Conservation (phyloP, 257 asterid genomes). For the Fraxinus cuspidata region DNA sequence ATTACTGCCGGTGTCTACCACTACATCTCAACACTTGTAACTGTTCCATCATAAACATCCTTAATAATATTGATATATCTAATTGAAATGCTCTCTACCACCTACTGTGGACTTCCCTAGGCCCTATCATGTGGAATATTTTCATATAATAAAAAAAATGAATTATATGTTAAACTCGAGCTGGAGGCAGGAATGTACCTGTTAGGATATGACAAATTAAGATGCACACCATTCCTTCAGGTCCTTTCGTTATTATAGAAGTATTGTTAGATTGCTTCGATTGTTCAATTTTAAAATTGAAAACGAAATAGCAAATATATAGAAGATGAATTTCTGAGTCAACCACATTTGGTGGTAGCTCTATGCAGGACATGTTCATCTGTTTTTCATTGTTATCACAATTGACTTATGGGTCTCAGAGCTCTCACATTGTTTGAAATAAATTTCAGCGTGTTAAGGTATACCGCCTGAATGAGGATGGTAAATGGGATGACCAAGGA, state of each 20-base stretch:
- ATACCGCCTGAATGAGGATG: constrained; percentile 84
- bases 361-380: background rate
- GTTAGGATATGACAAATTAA: background rate
- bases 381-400: background rate
- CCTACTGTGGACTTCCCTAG: background rate
- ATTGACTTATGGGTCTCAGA: background rate
- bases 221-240: background rate
- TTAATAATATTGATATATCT: background rate
- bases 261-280: background rate
- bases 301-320: background rate
- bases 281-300: background rate
- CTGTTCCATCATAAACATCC: background rate
- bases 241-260: background rate
- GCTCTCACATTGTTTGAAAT: constrained; percentile 11
- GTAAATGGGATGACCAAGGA: constrained; percentile 99
- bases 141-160: background rate
- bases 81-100: background rate
- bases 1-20: background rate
- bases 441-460: constrained; percentile 90
- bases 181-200: background rate
- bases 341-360: background rate
- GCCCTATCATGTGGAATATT: constrained; percentile 1
- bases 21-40: background rate
- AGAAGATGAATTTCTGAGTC: background rate
- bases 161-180: background rate